Conservation (phyloP, 1,284 basidiomycete genomes). For the Afroboletus lepidellus region DNA sequence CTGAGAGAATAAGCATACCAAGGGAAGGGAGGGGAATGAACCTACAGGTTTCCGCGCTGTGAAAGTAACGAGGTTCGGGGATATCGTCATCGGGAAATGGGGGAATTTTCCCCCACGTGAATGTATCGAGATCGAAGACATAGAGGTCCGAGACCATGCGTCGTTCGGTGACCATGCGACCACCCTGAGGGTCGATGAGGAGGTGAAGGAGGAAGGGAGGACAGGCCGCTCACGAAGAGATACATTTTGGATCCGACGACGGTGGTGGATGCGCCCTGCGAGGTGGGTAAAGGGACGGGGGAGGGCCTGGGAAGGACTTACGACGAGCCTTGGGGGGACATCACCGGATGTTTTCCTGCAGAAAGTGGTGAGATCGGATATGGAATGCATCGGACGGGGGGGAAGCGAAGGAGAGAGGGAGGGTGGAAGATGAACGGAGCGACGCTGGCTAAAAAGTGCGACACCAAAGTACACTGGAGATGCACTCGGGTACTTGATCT, state of each 20-base stretch:
- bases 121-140: conserved; percentile 77
- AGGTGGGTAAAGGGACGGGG: conserved; percentile 1
- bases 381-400: conserved; percentile 59
- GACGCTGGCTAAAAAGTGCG: conserved; percentile 24
- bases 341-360: conserved; percentile 81
- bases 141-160: conserved; percentile 89
- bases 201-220: background rate
- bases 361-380: conserved; percentile 86
- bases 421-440: conserved; percentile 4
- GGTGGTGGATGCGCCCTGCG: conserved; percentile 79
- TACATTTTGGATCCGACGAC: conserved; percentile 83
- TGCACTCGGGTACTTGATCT: conserved; percentile 24
- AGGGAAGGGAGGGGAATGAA: conserved; percentile 16
- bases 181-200: conserved; percentile 53
- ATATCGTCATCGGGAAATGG: conserved; percentile 65
- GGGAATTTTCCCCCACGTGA: conserved; percentile 72
- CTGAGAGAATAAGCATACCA: conserved; percentile 39
- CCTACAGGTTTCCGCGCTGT: conserved; percentile 85
- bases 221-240: conserved; percentile 62
- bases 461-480: conserved; percentile 17
- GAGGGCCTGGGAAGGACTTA: conserved; percentile 41
- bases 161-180: conserved; percentile 81
- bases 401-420: background rate
- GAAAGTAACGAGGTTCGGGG: conserved; percentile 84
- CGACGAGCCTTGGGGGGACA: conserved; percentile 86